Evolutionary conservation across 371 early-diverging fungal genomes (phyloP).

Genomic region (Mortierella polycephala): DNA sequence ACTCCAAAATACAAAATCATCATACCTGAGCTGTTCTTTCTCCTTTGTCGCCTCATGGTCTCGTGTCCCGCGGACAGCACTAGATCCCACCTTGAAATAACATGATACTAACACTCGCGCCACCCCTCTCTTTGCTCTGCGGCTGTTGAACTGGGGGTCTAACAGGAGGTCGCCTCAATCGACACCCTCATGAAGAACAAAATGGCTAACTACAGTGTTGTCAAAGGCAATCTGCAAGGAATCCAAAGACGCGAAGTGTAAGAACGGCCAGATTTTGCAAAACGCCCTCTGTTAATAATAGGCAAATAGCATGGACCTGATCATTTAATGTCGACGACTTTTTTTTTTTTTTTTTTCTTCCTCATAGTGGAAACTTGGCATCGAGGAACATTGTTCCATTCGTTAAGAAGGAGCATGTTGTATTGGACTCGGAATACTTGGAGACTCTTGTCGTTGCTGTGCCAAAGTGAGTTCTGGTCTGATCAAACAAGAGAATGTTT

Average conservation of each 20-base stretch:
- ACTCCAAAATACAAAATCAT: background rate
- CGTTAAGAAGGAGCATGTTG: conserved; percentile 91
- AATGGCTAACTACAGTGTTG: conserved; percentile 83
- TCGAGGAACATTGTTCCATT: conserved; percentile 86
- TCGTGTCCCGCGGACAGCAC: background rate
- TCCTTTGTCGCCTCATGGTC: background rate
- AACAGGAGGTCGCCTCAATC: conserved; percentile 84
- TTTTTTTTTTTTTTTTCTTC: conserved; percentile 4
- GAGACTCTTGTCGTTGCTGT: conserved; percentile 95
- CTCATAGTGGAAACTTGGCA: conserved; percentile 87
- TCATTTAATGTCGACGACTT: background rate
- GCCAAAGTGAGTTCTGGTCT: conserved; percentile 74
- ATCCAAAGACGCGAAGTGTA: conserved; percentile 88
- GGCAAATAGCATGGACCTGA: no score
- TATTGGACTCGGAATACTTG: conserved; percentile 93
- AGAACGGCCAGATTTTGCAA: conserved; percentile 6
- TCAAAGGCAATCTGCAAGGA: conserved; percentile 80
- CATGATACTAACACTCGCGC: background rate
- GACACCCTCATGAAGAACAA: conserved; percentile 91
- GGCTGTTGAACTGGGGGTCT: background rate
- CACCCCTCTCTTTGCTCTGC: conserved; percentile 2
- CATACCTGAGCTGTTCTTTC: background rate
- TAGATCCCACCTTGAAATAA: background rate
- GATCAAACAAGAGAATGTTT: background rate
- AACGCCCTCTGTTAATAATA: background rate